phyloP scores from a whole-genome alignment of 139 green algal genomes.

The Chlamydomonas schloesseri region DNA sequence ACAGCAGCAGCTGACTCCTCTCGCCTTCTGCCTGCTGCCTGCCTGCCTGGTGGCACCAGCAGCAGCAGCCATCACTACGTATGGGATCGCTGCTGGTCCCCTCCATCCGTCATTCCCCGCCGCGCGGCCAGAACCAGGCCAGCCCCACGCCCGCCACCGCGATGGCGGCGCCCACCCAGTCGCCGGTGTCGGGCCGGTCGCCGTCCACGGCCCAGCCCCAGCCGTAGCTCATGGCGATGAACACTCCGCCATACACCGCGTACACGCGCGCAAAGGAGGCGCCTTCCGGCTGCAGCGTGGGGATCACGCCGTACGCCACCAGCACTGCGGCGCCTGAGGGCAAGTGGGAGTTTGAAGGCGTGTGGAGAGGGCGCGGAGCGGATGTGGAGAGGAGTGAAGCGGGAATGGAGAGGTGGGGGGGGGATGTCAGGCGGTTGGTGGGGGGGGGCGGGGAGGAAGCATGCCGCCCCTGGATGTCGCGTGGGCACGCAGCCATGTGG shows the following conservation, averaged over 20 bases:
- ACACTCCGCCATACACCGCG: conserved; percentile 85
- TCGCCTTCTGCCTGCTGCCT: too few relatives aligned
- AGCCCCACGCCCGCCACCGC: conserved; percentile 80
- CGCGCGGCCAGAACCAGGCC: conserved; percentile 83
- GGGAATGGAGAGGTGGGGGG: too few relatives aligned
- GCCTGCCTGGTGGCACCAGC: too few relatives aligned
- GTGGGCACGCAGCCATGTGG: too few relatives aligned
- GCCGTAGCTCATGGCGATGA: conserved; percentile 86
- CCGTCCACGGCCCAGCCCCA: conserved; percentile 87
- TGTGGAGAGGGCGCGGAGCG: too few relatives aligned
- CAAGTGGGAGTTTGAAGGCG: too few relatives aligned
- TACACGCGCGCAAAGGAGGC: conserved; percentile 70
- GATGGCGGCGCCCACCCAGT: conserved; percentile 79
- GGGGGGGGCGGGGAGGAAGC: neutral
- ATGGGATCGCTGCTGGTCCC: too few relatives aligned
- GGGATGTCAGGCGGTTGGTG: neutral
- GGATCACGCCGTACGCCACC: conserved; percentile 83
- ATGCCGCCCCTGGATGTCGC: too few relatives aligned
- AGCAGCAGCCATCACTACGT: too few relatives aligned
- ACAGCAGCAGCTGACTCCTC: too few relatives aligned
- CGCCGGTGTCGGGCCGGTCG: conserved; percentile 80
- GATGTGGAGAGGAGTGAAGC: too few relatives aligned
- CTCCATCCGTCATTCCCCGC: too few relatives aligned
- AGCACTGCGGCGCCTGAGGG: conserved; percentile 68
- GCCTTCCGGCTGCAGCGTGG: conserved; percentile 79